Evolutionary conservation across 2,329 filamentous ascomycete genomes (phyloP), one percentile per base, ranked within the genome.

Genomic region (Diaporthe capsici): DNA sequence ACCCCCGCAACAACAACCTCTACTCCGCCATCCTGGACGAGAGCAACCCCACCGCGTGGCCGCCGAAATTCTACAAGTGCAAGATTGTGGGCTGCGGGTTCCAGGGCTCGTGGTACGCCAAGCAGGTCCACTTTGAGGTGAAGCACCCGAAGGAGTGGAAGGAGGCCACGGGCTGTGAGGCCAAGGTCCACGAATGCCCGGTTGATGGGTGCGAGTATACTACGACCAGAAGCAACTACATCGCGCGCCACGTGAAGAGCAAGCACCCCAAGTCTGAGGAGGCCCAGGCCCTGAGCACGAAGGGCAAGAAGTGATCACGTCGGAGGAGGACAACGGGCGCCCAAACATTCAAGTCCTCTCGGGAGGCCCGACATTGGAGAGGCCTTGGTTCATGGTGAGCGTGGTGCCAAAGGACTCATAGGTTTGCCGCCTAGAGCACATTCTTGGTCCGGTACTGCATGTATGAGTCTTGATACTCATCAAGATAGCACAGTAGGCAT

Each of bases 281-380:
- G 7, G 25, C 13, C 25, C 2, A 9, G 13, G 51, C 25, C 9
- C 49, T n/a, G 49, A 12, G 49, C 3, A 25, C 17, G n/a, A 25
- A 55, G 51, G 4, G 4, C 15, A n/a, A 65, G 60, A 15, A 47
- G 25, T 65, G 17, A 20, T 0, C 5, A 6, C 15, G 12, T 3
- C 15, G 0, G 8, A 12, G 17, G 39, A 1, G 8, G 1, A 10
- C 7, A 5, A 12, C 1, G 39, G n/a, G 4, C 6, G 37, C 25
- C 39, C 25, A 10, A 12, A 20, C 20, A 13, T 17, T 1, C 1
- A n/a, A 28, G n/a, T 42, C 4, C 9, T 22, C 39, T 31, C 1
- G 12, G 9, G 22, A 5, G n/a, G 20, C 20, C 2, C 7, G 3
- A 2, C 10, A 17, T 44, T 20, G 20, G 37, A 25, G 13, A 28